Conservation (phyloP, 2,329 filamentous ascomycete genomes). For the Nemania bipapillata region DNA sequence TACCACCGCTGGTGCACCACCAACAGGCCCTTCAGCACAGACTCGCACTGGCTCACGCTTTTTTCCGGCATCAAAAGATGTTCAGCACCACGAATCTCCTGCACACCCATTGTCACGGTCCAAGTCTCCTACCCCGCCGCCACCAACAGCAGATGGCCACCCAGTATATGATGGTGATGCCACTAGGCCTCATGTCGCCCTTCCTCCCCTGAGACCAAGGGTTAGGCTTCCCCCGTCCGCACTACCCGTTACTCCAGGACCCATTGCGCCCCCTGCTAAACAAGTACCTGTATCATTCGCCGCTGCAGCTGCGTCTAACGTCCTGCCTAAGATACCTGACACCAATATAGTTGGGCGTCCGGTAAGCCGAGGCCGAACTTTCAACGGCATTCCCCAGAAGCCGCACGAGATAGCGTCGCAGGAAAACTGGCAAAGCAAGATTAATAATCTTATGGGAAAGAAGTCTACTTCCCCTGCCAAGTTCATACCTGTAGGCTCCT, state of each 20-base stretch:
- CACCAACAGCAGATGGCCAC: constrained; percentile 75
- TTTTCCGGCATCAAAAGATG: constrained; percentile 66
- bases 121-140: constrained; percentile 75
- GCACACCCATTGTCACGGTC: constrained; percentile 57
- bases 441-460: constrained; percentile 78
- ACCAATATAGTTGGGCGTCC: constrained; percentile 37
- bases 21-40: constrained; percentile 50
- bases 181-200: constrained; percentile 72
- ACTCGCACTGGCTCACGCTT: constrained; percentile 68
- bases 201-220: constrained; percentile 76
- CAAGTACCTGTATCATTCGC: constrained; percentile 59
- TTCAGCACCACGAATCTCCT: constrained; percentile 55
- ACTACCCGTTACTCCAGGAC: constrained; percentile 55
- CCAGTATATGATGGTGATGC: constrained; percentile 76
- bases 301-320: constrained; percentile 52
- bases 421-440: constrained; percentile 79
- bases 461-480: constrained; percentile 68
- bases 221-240: constrained; percentile 83
- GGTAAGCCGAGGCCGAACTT: constrained; percentile 43
- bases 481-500: constrained; percentile 71
- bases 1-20: constrained; percentile 25
- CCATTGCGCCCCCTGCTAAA: constrained; percentile 49
- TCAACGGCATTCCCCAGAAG: constrained; percentile 45
- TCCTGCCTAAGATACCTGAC: constrained; percentile 23
- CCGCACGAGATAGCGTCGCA: constrained; percentile 50